Evolutionary conservation across 208 protist genomes (phyloP), one percentile per base, ranked within the genome.

Genomic region (Trypanosoma platydactyli): DNA sequence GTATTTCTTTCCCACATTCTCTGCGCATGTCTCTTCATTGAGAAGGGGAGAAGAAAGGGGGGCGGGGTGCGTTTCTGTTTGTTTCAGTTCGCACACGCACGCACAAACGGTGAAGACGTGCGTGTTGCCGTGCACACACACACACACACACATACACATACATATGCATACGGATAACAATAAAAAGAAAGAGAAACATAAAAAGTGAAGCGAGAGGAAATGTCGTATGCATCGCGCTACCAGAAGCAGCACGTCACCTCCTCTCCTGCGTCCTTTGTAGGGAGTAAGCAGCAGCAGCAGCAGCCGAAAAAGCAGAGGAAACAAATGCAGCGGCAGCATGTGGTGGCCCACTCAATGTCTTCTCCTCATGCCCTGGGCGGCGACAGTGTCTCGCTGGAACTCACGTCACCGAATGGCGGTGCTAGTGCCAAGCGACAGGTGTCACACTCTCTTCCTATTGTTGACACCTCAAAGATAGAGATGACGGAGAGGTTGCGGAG

Each of bases 151-250:
- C 9, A 9, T 9, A 38, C 5, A 9, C 3, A 9, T 9, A 9
- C 33, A 38, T 9, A 38, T 41, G 20, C 35, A 33, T 41, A 57
- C 7, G 20, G 18, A 45, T 64, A 77, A 70, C 63, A 67, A 11
- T n/a, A 64, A n/a, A 54, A 73, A 22, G 68, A 73, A 60, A 60
- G 73, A 45, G 52, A 27, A 24, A 55, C 29, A 7, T 18, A 45
- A 24, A 25, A 53, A 30, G 27, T 24, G 27, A 29, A 53, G 11
- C 11, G 20, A 29, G 20, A 11, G 11, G 25, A 29, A 24, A 60
- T 60, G 54, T 60, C 35, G 25, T 58, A 58, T 42, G 52, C 52
- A 4, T 42, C 30, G 25, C 52, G 30, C 7, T 42, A 58, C 33
- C 30, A 20, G 18, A 12, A 35, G 16, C 25, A 16, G 9, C 52